Conservation (phyloP, 1,284 basidiomycete genomes). For the Rhodotorula sp. region DNA sequence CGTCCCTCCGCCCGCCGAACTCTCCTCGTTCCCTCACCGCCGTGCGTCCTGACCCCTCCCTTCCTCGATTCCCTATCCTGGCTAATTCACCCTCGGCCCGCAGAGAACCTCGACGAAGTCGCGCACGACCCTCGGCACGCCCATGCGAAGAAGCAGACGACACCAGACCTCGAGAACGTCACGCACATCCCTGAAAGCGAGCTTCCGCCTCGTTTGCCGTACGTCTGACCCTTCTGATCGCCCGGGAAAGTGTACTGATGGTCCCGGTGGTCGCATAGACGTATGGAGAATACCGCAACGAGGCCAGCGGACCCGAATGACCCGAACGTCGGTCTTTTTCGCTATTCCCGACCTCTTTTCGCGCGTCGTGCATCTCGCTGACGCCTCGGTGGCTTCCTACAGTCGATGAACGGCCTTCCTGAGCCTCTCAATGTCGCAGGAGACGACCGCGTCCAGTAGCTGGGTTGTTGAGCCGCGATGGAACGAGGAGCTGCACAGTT, state of each 20-base stretch:
- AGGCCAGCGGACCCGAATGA: slow-evolving; percentile 16
- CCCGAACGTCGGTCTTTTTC: neutral
- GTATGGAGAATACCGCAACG: slow-evolving; percentile 15
- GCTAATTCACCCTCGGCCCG: slow-evolving; percentile 6
- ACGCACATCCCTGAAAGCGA: slow-evolving; percentile 29
- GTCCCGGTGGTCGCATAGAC: neutral
- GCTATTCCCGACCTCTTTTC: neutral
- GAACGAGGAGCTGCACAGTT: neutral
- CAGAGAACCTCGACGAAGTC: slow-evolving; percentile 12
- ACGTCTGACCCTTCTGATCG: neutral
- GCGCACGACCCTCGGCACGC: slow-evolving; percentile 2
- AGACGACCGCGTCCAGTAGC: slow-evolving; percentile 11
- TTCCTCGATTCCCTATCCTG: too few species aligned
- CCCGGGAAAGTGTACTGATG: neutral
- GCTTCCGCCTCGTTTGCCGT: slow-evolving; percentile 6
- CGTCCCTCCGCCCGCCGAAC: neutral
- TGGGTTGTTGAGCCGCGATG: neutral
- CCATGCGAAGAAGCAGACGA: neutral
- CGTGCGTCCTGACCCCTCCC: too few species aligned
- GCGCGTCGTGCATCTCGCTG: too few species aligned
- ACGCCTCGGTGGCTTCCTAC: neutral
- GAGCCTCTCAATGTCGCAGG: slow-evolving; percentile 8
- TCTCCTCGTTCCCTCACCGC: too few species aligned
- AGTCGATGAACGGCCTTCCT: slow-evolving; percentile 16
- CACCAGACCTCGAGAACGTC: slow-evolving; percentile 19